Conservation (phyloP, 2,329 filamentous ascomycete species). For the Sarocladiaceae sp. region DNA sequence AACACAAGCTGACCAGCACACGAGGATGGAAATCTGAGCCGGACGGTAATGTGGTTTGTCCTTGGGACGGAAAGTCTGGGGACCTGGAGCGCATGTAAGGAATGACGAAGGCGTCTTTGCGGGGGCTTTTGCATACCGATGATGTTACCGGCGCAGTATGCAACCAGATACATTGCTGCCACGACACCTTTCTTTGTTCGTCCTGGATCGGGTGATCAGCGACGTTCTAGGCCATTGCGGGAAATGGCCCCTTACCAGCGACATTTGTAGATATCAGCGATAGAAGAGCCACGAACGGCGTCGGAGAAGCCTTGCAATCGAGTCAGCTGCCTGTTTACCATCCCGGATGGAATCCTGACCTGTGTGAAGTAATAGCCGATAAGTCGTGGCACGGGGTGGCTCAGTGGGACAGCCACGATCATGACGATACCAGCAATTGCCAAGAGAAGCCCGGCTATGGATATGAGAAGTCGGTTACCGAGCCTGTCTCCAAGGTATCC, state of each 20-base stretch:
- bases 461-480: constrained; percentile 12
- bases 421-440: constrained; percentile 27
- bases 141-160: constrained; percentile 48
- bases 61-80: constrained; percentile 49
- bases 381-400: constrained; percentile 42
- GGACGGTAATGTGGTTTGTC: constrained; percentile 55
- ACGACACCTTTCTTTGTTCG: constrained; percentile 49
- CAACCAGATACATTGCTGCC: constrained; percentile 40
- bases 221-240: not conserved
- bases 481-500: constrained; percentile 23
- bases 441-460: constrained; percentile 16
- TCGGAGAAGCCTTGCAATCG: not conserved
- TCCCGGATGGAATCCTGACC: constrained; percentile 4
- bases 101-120: too few species aligned
- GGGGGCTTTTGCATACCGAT: constrained; percentile 35
- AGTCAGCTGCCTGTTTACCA: not conserved
- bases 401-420: constrained; percentile 20
- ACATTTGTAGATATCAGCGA: constrained; percentile 24
- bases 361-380: constrained; percentile 61
- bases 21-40: constrained; percentile 57
- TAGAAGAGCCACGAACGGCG: constrained; percentile 34
- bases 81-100: constrained; percentile 31
- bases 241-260: constrained; percentile 17
- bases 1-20: constrained; percentile 48
- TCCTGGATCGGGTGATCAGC: constrained; percentile 18